phyloP scores from a whole-genome alignment of 768 basidiomycete species.

The Leucosporidium creatinivorum region DNA sequence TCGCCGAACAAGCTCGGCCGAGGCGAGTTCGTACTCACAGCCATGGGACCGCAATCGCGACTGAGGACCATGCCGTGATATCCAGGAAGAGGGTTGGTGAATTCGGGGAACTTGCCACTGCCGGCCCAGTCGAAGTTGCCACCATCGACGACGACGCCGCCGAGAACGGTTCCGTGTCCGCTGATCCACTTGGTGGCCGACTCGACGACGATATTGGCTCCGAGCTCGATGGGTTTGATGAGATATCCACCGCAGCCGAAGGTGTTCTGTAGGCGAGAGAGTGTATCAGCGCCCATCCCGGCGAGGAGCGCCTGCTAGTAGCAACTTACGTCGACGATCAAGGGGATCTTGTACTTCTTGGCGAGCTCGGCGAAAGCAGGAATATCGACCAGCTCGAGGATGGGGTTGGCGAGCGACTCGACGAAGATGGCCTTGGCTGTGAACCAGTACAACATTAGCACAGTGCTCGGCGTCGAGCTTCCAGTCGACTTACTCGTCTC shows the following conservation, averaged over 20 bases:
- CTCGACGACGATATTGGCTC: constrained; percentile 73
- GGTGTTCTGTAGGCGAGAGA: constrained; percentile 6
- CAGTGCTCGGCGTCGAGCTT: not conserved
- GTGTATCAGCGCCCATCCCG: too few relatives aligned
- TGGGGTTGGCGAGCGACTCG: constrained; percentile 73
- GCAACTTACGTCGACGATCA: not conserved
- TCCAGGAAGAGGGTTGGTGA: constrained; percentile 65
- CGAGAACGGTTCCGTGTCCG: constrained; percentile 60
- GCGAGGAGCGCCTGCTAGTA: not conserved
- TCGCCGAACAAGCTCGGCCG: not conserved
- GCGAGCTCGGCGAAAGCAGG: not conserved
- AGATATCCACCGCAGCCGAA: constrained; percentile 49
- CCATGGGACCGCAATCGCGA: too few relatives aligned
- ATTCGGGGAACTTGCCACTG: constrained; percentile 56
- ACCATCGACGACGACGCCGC: constrained; percentile 64
- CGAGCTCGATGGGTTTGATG: constrained; percentile 60
- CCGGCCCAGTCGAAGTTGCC: constrained; percentile 61
- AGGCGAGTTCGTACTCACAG: constrained; percentile 43
- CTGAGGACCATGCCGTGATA: constrained; percentile 53
- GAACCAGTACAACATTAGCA: not conserved
- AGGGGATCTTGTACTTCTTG: not conserved
- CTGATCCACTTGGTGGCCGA: constrained; percentile 75
- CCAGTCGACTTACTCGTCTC: constrained; percentile 53
- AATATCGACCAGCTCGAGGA: constrained; percentile 41
- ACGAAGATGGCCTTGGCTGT: constrained; percentile 41